These are phyloP conservation scores for Saccharomyces jurei DNA, from an alignment of 805 yeast genomes.

Conservation along the genomic window DNA sequence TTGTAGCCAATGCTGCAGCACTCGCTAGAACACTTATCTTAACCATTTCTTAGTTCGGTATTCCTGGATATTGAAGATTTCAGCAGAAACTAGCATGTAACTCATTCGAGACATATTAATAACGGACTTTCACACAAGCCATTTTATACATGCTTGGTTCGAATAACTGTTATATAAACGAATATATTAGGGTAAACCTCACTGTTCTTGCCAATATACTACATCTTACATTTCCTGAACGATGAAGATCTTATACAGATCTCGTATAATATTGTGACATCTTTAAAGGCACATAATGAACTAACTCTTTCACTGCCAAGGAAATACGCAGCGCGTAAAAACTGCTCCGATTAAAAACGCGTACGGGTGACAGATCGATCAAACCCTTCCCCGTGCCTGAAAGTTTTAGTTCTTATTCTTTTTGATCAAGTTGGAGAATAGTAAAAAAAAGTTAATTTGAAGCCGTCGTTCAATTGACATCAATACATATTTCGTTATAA, in stretches of 20 bases:
- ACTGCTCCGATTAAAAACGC: not conserved
- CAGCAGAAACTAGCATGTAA: not conserved
- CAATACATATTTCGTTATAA: not conserved
- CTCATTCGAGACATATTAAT: not conserved
- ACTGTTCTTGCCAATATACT: not conserved
- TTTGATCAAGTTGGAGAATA: not conserved
- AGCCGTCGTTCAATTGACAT: not conserved
- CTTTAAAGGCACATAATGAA: not conserved
- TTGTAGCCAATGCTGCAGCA: slow-evolving; percentile 3
- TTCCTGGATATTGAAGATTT: slow-evolving; percentile 1
- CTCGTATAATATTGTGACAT: not conserved
- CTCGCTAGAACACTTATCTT: slow-evolving; percentile 27
- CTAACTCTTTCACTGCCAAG: not conserved
- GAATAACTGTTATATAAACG: not conserved
- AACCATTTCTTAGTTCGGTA: slow-evolving; percentile 9
- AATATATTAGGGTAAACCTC: not conserved
- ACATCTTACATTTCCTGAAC: not conserved
- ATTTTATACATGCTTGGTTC: not conserved
- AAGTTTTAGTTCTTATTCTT: not conserved
- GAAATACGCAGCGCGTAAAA: not conserved
- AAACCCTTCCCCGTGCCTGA: not conserved
- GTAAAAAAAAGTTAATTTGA: not conserved
- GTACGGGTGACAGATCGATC: not conserved
- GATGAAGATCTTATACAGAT: not conserved
- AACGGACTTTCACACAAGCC: not conserved